Conservation (phyloP, 1,284 basidiomycete genomes). For the Papiliotrema flavescens region DNA sequence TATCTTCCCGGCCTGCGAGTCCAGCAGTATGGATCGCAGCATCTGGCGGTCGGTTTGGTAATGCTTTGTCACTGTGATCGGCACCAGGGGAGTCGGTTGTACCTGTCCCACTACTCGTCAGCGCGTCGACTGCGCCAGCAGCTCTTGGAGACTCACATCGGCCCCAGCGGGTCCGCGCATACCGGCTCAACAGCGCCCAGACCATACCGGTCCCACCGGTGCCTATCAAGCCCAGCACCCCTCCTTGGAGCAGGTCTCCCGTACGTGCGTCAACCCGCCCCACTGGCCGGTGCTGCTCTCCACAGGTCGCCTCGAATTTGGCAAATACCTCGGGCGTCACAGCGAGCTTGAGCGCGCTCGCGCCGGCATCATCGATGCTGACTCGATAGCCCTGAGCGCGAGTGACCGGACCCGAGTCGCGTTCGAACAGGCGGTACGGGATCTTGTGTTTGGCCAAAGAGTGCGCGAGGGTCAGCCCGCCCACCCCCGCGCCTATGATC, state of each 20-base stretch:
- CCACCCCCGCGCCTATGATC: slow-evolving; percentile 45
- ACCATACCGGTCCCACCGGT: background rate
- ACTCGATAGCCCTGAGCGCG: slow-evolving; percentile 19
- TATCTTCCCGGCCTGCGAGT: background rate
- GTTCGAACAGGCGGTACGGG: slow-evolving; percentile 15
- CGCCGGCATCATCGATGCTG: slow-evolving; percentile 4
- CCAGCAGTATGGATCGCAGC: slow-evolving; percentile 9
- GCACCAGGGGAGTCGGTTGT: background rate
- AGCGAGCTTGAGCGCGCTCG: background rate
- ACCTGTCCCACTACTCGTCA: slow-evolving; percentile 1
- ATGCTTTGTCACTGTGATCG: background rate
- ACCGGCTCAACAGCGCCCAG: too few relatives aligned
- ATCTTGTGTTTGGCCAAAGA: slow-evolving; percentile 26
- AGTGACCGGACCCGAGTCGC: slow-evolving; percentile 1
- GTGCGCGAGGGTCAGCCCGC: slow-evolving; percentile 47
- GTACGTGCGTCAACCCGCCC: background rate
- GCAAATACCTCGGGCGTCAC: slow-evolving; percentile 3
- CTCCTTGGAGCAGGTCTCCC: too few relatives aligned
- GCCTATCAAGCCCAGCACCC: background rate
- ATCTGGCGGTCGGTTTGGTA: slow-evolving; percentile 13
- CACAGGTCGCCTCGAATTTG: slow-evolving; percentile 2
- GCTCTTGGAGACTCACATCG: too few relatives aligned
- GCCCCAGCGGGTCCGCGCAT: too few relatives aligned
- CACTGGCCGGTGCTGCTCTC: background rate
- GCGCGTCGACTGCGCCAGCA: background rate